Percentiles rank a stretch among this genome's conserved stretches.
phyloP scores from a whole-genome alignment of 176 grass and related monocot species.

The Hordeum vulgare region MorexV3_pseudomolecules_assembly NC_058522.1:25009057-25009556 shows the following conservation, averaged over 20 bases:
- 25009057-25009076: slow-evolving; percentile 41
- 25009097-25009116: slow-evolving; percentile 18
- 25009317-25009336: slow-evolving; percentile 55
- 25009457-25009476: slow-evolving; percentile 45
- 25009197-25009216: slow-evolving; percentile 38
- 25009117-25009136: slow-evolving; percentile 13
- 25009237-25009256: background rate
- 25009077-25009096: slow-evolving; percentile 14
- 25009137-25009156: background rate
- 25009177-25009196: background rate
- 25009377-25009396: slow-evolving; percentile 72
- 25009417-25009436: slow-evolving; percentile 40
- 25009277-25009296: too few relatives aligned
- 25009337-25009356: slow-evolving; percentile 66
- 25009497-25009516: slow-evolving; percentile 39
- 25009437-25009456: slow-evolving; percentile 32
- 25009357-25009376: slow-evolving; percentile 85
- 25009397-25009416: slow-evolving; percentile 42
- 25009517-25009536: slow-evolving; percentile 43
- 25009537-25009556: slow-evolving; percentile 39
- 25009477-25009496: slow-evolving; percentile 32
- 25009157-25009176: background rate
- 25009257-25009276: background rate
- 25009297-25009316: slow-evolving; percentile 12
- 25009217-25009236: background rate